Evolutionary conservation across 1,139 yeast genomes (phyloP).

Genomic region (Tardiomyces depauwii): DNA sequence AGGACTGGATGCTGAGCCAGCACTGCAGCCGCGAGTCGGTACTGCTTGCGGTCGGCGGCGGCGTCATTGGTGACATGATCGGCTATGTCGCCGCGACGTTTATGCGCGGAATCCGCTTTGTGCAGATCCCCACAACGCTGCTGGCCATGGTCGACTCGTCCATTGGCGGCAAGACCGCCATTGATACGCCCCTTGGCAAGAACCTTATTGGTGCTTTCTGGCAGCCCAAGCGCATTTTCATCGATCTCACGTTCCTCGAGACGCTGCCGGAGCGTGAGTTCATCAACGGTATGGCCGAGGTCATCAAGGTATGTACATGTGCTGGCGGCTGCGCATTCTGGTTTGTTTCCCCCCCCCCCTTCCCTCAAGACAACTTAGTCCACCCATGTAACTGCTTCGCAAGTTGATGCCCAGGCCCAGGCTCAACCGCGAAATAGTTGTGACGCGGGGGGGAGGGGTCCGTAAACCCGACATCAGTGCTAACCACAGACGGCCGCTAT

Average conservation of each 20-base stretch:
- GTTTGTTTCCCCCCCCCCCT: too few relatives aligned
- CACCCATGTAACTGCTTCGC: too few relatives aligned
- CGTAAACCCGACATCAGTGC: too few relatives aligned
- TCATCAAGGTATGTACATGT: conserved; percentile 41
- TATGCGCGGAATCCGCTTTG: conserved; percentile 94
- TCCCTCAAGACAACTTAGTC: too few relatives aligned
- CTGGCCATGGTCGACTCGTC: conserved; percentile 98
- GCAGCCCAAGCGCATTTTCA: conserved; percentile 86
- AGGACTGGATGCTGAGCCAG: conserved; percentile 71
- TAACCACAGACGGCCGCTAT: conserved; percentile 69
- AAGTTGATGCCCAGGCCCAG: too few relatives aligned
- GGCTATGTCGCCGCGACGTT: conserved; percentile 98
- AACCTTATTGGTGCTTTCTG: conserved; percentile 96
- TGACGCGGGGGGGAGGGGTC: too few relatives aligned
- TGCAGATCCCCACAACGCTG: conserved; percentile 89
- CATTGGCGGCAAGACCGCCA: conserved; percentile 97
- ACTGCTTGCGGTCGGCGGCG: conserved; percentile 93
- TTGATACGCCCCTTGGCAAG: conserved; percentile 95
- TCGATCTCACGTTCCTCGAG: conserved; percentile 77
- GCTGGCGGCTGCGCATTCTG: too few relatives aligned
- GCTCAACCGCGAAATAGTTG: too few relatives aligned
- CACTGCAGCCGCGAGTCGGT: conserved; percentile 97
- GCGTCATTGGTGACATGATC: conserved; percentile 98
- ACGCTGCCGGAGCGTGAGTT: conserved; percentile 90
- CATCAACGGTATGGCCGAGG: conserved; percentile 98